Base-by-base conservation (phyloP, 2,329 filamentous ascomycete genomes). In the Fusarium succisae region DNA sequence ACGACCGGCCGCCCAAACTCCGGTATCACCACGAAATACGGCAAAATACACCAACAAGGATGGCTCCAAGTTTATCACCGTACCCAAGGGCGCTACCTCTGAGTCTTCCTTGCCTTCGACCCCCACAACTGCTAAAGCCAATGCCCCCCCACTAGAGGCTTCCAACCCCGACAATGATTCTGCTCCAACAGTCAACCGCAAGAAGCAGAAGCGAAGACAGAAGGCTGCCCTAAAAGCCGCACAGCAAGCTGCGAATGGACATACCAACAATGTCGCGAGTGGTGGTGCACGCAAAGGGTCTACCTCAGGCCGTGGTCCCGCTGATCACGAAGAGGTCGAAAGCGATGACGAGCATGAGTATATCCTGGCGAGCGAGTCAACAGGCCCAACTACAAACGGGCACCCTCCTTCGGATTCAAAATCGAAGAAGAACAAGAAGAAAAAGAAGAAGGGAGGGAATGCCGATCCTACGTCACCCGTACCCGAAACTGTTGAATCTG, bases 161-260 rank as follows among this genome's bases (percentile, higher is more conserved):
- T 56, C 64, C 32, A 47, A 66, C 69, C 66, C 68, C 66, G 76
- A 70, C 68, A 79, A 83, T 69, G 71, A 69, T 55, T 77, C 82
- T 53, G 84, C 86, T 50, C 86, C 86, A 50, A 80, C 87, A 14
- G 92, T 95, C 58, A 98, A 98, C 84, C 91, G 94, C 80, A 98
- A 98, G 87, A 98, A 98, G 87, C 93, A 96, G 83, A 98, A 98
- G 87, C 91, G 95, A 76, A 90, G 95, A 75, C 92, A 94, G 80
- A 98, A 98, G 83, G 93, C 93, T 39, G 93, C 94, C 38, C 92
- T 92, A 69, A 90, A 92, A 80, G 89, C 89, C 37, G 90, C 86
- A 47, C 82, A 83, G 62, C 77, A 81, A 32, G 77, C 77, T 30
- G 76, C 79, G 38, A 87, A 88, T 70, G 86, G 86, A 28, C 80